A percentile compares a stretch with the other conserved stretches of the same genome.
Evolutionary conservation across 2,329 filamentous ascomycete species (phyloP).

Genomic region (Sphaerulina musiva): DNA sequence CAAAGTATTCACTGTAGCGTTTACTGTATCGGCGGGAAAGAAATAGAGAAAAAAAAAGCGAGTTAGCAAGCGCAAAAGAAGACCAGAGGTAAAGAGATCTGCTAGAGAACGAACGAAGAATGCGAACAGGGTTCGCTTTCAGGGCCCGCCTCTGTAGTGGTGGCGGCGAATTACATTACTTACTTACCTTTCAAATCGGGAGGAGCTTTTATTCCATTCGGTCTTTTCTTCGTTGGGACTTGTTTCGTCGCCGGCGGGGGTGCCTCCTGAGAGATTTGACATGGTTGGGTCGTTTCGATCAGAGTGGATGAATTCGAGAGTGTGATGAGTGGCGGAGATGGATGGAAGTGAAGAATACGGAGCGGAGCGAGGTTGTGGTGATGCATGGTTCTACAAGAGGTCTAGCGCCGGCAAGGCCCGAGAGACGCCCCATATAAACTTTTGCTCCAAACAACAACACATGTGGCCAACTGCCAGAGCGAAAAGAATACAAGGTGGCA

Average conservation of each 20-base stretch:
- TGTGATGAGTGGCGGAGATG: too few relatives aligned
- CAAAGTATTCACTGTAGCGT: slow-evolving; percentile 79
- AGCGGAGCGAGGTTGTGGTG: background rate
- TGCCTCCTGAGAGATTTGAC: background rate
- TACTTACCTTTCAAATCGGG: slow-evolving; percentile 37
- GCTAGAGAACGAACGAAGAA: background rate
- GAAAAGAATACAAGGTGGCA: too few relatives aligned
- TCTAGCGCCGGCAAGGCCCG: background rate
- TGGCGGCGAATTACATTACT: background rate
- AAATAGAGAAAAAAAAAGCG: background rate
- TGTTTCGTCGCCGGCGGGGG: background rate
- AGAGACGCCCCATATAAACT: background rate
- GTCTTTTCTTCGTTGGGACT: slow-evolving; percentile 10
- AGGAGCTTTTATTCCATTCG: slow-evolving; percentile 34
- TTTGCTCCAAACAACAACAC: too few relatives aligned
- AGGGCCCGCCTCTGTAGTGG: too few relatives aligned
- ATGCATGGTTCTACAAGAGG: background rate
- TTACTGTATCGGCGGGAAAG: slow-evolving; percentile 54
- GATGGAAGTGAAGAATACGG: background rate
- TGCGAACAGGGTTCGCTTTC: too few relatives aligned
- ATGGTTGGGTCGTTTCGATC: background rate
- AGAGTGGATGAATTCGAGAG: too few relatives aligned
- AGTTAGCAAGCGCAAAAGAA: too few relatives aligned
- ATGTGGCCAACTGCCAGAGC: too few relatives aligned
- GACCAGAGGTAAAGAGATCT: too few relatives aligned